A percentile compares a stretch with the other conserved stretches of the same genome.
Conservation (phyloP, 179 eudicot species). For the Vitellaria paradoxa region DNA sequence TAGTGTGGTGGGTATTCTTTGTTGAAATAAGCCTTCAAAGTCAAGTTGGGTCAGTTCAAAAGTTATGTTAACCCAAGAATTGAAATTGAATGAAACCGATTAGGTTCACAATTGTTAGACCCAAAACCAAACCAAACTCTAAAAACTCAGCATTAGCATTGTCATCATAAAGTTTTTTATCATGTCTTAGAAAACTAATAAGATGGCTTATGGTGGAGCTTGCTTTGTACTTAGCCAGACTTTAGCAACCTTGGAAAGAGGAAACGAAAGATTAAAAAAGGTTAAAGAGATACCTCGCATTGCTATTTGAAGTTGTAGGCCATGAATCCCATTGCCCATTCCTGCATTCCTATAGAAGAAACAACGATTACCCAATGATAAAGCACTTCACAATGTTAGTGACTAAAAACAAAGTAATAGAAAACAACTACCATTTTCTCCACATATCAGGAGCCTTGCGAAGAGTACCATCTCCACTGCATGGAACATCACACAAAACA, state of each 20-base stretch:
- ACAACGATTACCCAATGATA: neutral
- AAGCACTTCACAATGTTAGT: neutral
- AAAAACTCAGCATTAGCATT: no score
- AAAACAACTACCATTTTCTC: constrained; percentile 75
- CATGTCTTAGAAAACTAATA: neutral
- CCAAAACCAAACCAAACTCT: no score
- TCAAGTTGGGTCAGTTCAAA: no score
- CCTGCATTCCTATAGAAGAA: constrained; percentile 65
- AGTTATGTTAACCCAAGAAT: no score
- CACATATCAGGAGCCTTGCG: constrained; percentile 98
- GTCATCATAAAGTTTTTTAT: no score
- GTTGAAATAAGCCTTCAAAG: no score
- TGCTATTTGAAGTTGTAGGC: constrained; percentile 86
- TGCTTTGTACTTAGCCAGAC: neutral
- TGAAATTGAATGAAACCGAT: no score
- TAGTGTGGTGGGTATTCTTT: no score
- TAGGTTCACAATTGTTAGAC: no score
- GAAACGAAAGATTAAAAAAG: neutral
- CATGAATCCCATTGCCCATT: constrained; percentile 89
- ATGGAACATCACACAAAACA: constrained; percentile 96
- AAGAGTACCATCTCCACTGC: constrained; percentile 99
- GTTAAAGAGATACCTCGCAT: constrained; percentile 69
- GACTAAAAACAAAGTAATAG: neutral
- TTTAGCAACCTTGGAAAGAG: neutral
- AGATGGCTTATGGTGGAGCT: neutral